phyloP scores from a whole-genome alignment of 2,329 filamentous ascomycete genomes.

The Microdochium paspali region DNA sequence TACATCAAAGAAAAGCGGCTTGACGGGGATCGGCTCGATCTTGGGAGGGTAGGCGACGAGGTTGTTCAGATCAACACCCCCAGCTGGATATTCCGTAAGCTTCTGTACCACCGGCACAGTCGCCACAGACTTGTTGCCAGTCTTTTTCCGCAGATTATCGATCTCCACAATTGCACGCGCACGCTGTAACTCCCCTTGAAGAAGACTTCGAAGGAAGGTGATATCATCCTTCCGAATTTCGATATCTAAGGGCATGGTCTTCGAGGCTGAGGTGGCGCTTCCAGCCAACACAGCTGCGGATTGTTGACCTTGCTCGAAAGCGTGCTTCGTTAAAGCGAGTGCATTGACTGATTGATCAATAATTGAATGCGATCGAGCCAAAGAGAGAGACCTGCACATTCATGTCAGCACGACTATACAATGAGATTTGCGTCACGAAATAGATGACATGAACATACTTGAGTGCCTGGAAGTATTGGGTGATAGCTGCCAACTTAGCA shows the following conservation, averaged over 20 bases:
- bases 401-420: conserved; percentile 7
- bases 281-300: conserved; percentile 38
- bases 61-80: conserved; percentile 64
- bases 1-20: conserved; percentile 91
- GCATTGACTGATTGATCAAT: conserved; percentile 66
- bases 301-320: conserved; percentile 49
- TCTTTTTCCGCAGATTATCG: conserved; percentile 48
- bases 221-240: conserved; percentile 53
- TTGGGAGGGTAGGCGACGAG: conserved; percentile 82
- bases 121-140: conserved; percentile 31
- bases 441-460: conserved; percentile 48
- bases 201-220: conserved; percentile 47
- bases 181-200: conserved; percentile 66
- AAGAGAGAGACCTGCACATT: conserved; percentile 60
- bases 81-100: conserved; percentile 64
- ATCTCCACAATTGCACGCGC: conserved; percentile 82
- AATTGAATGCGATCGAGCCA: conserved; percentile 76
- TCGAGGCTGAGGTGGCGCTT: conserved; percentile 19
- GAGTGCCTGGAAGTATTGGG: conserved; percentile 77
- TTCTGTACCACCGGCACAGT: conserved; percentile 59
- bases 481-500: conserved; percentile 67
- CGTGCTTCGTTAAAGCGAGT: conserved; percentile 73
- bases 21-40: conserved; percentile 75
- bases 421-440: background rate
- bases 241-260: conserved; percentile 52